A percentile compares a stretch with the other conserved stretches of the same genome.
Conservation (phyloP, 2,329 filamentous ascomycete species). For the Colletotrichum sp. region DNA sequence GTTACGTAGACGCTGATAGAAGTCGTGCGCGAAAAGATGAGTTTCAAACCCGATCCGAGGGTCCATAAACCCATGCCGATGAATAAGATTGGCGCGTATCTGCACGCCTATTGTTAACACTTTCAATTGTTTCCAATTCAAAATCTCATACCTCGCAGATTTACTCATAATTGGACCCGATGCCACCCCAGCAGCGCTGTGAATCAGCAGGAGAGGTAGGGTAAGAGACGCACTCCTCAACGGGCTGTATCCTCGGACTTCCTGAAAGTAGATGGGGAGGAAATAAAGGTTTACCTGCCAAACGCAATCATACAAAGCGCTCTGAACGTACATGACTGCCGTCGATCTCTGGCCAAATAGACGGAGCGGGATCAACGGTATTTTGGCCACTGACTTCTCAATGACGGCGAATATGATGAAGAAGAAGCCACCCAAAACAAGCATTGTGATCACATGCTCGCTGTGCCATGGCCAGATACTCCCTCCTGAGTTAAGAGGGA, state of each 20-base stretch:
- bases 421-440: not conserved
- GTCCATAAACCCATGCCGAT: not conserved
- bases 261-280: not conserved
- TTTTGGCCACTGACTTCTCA: not conserved
- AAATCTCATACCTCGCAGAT: not conserved
- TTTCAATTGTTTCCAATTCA: accelerated
- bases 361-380: not conserved
- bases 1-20: not conserved
- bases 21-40: not conserved
- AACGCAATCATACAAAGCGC: not conserved
- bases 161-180: not conserved
- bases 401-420: not conserved
- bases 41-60: not conserved
- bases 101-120: not conserved
- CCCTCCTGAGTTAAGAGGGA: not conserved
- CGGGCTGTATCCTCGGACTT: not conserved
- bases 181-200: not conserved
- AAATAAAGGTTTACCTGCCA: not conserved
- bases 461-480: not conserved
- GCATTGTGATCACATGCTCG: not conserved
- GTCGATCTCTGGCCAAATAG: not conserved
- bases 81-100: not conserved
- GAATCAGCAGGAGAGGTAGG: not conserved
- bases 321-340: not conserved
- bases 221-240: not conserved